These are phyloP conservation scores for Globisporangium parvum DNA, from an alignment of 352 stramenopile species.

Conservation along the genomic window DNA sequence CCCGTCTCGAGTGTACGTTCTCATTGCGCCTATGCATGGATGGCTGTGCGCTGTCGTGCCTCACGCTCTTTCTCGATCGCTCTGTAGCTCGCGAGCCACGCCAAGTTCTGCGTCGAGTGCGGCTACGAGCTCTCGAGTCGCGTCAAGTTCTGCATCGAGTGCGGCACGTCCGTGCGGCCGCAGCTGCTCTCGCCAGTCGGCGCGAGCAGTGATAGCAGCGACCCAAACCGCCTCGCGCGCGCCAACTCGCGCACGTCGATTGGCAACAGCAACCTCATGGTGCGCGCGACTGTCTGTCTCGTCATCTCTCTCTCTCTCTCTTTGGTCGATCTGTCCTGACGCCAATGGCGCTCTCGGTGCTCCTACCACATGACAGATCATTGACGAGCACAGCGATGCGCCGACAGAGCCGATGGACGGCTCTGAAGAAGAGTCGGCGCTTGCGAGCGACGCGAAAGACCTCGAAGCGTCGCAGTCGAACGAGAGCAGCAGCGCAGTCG, in stretches of 20 bases:
- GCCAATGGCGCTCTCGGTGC: neutral
- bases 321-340: neutral
- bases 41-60: neutral
- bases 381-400: constrained; percentile 64
- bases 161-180: constrained; percentile 55
- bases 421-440: constrained; percentile 47
- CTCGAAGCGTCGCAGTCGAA: constrained; percentile 25
- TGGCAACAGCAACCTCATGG: constrained; percentile 41
- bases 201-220: constrained; percentile 16
- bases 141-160: constrained; percentile 88
- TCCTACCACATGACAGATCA: constrained; percentile 25
- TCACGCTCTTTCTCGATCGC: constrained; percentile 16
- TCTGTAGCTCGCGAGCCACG: constrained; percentile 45
- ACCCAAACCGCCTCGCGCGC: constrained; percentile 26
- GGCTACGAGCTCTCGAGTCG: constrained; percentile 66
- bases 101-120: constrained; percentile 84
- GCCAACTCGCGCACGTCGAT: constrained; percentile 39
- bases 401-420: constrained; percentile 47
- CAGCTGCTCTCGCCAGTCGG: constrained; percentile 44
- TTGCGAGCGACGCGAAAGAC: constrained; percentile 30
- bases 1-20: constrained; percentile 45
- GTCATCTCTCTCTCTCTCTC: neutral
- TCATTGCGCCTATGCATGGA: neutral
- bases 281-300: constrained; percentile 5
- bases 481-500: constrained; percentile 15